Percentiles rank a stretch among this genome's conserved stretches.
Evolutionary conservation across 306 rosid genomes (phyloP).

Genomic region (Dryas alaskensis): DNA sequence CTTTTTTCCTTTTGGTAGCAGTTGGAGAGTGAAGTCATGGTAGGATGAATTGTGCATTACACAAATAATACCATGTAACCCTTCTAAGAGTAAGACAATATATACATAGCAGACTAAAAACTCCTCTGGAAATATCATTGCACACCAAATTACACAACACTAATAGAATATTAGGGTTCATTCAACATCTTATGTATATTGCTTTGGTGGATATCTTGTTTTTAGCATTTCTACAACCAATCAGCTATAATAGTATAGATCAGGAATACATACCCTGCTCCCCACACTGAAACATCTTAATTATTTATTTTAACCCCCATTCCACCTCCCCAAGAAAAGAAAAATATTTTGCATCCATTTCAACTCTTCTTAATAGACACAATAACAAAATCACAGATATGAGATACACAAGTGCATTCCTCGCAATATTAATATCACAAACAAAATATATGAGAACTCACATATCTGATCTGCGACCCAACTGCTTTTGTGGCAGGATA

Average conservation of each 20-base stretch:
- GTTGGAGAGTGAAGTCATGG: background rate
- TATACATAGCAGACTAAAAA: background rate
- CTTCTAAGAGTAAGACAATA: background rate
- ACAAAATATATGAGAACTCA: slow-evolving; percentile 42
- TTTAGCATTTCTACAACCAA: background rate
- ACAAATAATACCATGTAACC: background rate
- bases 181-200: no score
- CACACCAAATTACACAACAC: background rate
- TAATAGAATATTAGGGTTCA: background rate
- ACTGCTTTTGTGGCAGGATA: slow-evolving; percentile 93
- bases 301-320: background rate
- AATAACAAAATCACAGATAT: background rate
- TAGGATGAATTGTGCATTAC: background rate
- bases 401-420: background rate
- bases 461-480: slow-evolving; percentile 98
- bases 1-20: background rate
- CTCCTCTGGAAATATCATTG: background rate
- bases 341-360: background rate
- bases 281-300: background rate
- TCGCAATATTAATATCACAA: background rate
- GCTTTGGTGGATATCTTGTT: no score
- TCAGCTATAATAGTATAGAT: background rate
- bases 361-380: background rate
- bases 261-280: background rate
- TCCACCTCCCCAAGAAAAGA: background rate